phyloP scores from a whole-genome alignment of 2,329 filamentous ascomycete species.

The Sporothrix luriei region DNA sequence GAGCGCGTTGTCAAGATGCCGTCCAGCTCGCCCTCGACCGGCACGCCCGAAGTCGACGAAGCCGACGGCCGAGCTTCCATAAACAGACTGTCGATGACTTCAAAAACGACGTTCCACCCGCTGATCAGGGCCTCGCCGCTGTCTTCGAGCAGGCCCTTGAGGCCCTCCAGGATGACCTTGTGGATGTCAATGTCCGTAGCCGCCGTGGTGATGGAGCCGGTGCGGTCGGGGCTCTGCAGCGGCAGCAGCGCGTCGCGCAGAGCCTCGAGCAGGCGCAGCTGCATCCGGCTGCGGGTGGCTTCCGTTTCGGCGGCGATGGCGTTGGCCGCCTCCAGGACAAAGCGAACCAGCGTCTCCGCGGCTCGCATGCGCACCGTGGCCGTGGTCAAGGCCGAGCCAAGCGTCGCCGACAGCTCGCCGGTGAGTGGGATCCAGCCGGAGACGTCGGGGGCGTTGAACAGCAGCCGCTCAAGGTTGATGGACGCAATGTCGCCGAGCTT shows the following conservation, averaged over 20 bases:
- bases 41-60: too few species aligned
- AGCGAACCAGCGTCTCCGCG: constrained; percentile 64
- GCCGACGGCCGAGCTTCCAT: constrained; percentile 42
- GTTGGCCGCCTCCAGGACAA: constrained; percentile 61
- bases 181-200: constrained; percentile 77
- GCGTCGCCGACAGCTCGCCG: constrained; percentile 54
- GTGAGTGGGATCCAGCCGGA: constrained; percentile 77
- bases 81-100: constrained; percentile 83
- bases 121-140: constrained; percentile 80
- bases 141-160: constrained; percentile 82
- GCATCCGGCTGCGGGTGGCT: constrained; percentile 61
- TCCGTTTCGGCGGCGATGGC: constrained; percentile 57
- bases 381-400: constrained; percentile 53
- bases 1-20: constrained; percentile 59
- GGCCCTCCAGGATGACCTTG: constrained; percentile 73
- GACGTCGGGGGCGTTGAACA: constrained; percentile 64
- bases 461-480: constrained; percentile 74
- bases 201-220: constrained; percentile 59
- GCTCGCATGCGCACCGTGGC: constrained; percentile 61
- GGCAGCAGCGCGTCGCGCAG: constrained; percentile 63
- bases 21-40: constrained; percentile 40
- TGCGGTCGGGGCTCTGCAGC: constrained; percentile 58
- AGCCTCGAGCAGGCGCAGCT: constrained; percentile 70
- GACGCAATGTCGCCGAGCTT: constrained; percentile 73
- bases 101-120: constrained; percentile 85